Conservation (phyloP, 2,329 filamentous ascomycete species). For the Xylariaceae sp. region DNA sequence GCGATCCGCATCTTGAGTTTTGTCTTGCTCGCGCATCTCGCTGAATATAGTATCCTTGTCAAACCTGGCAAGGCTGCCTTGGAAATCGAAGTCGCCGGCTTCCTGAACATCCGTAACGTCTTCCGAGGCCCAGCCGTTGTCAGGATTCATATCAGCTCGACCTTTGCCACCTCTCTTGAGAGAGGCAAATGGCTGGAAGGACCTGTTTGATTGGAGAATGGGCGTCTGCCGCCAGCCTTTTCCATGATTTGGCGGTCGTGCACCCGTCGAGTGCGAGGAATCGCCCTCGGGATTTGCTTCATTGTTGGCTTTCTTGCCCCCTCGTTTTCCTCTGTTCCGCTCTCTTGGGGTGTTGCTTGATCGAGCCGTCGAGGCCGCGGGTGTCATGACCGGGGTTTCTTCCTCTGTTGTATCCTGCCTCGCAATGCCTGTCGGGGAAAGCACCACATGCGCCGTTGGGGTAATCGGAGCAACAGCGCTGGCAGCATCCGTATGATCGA, state of each 20-base stretch:
- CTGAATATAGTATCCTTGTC: constrained; percentile 90
- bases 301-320: no score
- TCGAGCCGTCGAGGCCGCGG: constrained; percentile 9
- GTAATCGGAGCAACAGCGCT: constrained; percentile 3
- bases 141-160: constrained; percentile 30
- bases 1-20: constrained; percentile 81
- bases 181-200: constrained; percentile 55
- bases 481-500: constrained; percentile 17
- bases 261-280: constrained; percentile 13
- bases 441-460: constrained; percentile 9
- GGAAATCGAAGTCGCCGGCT: constrained; percentile 91
- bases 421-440: constrained; percentile 11
- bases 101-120: constrained; percentile 93
- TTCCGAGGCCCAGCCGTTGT: constrained; percentile 91
- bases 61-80: constrained; percentile 82
- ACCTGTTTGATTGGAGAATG: constrained; percentile 51
- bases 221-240: constrained; percentile 55
- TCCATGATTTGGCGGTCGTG: constrained; percentile 25
- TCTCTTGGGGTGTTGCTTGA: constrained; percentile 6
- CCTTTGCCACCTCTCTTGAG: constrained; percentile 47
- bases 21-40: constrained; percentile 83
- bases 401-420: constrained; percentile 14
- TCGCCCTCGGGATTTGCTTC: no score
- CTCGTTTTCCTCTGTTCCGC: no score
- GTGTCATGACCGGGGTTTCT: constrained; percentile 11